Base-by-base conservation (phyloP, 1,284 basidiomycete species). In the Boletellus dicymbophilus region DNA sequence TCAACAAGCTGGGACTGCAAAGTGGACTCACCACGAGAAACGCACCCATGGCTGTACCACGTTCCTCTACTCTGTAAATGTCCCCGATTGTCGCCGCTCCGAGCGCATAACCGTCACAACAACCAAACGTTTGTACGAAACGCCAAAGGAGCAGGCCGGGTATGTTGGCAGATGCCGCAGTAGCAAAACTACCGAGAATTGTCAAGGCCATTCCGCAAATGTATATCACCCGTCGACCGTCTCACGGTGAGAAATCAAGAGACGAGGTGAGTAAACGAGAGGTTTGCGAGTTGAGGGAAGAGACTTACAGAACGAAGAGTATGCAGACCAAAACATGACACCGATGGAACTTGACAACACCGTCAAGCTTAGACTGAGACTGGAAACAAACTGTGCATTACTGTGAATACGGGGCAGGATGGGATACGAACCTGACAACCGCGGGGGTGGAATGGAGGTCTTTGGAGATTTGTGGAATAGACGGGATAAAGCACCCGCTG, bases 21-120 rank as follows among this genome's bases (percentile, higher is more conserved):
- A 4, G 20, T 2, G 21, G 23, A 61, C 74, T 57, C 37, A 77
- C 74, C 8, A 72, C 72, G 37, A 65, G 66, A 58, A 73, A 79
- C 33, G 67, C 66, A 0, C 77, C 75, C 73, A 81, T 79, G 1
- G 75, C 78, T 7, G 67, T 68, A 0, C 77, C 78, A 30, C 79
- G 62, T 53, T 78, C 72, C n/a, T 76, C 73, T 1, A 77, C 66
- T 23, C 42, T 60, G 53, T 72, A 81, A 15, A 81, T 69, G 58
- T 81, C 79, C 0, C 76, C 77, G 8, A 82, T 74, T 1, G 70
- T 70, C 1, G 78, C 80, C 0, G 72, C 73, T 1, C 80, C 80
- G 5, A 82, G 67, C 4, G 70, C 59, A 16, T 75, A 57, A 6
- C 75, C 68, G 3, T 66, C 66, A 36, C 61, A 61, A 48, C 65